Conservation (phyloP, 2,329 filamentous ascomycete species). For the Pyricularia sp. region DNA sequence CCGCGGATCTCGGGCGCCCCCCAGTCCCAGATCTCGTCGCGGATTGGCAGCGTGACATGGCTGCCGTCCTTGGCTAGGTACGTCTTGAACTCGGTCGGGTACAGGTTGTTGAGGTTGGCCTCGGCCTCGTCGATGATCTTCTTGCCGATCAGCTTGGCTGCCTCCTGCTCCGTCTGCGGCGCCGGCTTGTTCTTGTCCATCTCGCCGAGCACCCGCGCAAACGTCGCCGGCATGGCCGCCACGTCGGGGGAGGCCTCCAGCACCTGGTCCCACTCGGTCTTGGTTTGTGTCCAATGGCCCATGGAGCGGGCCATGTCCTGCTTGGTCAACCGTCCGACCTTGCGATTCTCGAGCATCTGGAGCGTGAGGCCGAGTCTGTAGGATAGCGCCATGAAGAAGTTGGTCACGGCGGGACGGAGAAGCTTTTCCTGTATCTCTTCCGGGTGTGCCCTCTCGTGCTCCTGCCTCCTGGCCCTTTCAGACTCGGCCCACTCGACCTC, state of each 20-base stretch:
- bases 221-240: constrained; percentile 14
- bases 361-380: constrained; percentile 18
- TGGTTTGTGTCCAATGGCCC: constrained; percentile 5
- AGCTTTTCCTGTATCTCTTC: background rate
- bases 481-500: background rate
- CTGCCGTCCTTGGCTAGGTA: constrained; percentile 10
- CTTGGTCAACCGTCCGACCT: background rate
- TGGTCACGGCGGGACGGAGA: constrained; percentile 9
- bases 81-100: constrained; percentile 16
- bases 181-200: constrained; percentile 12
- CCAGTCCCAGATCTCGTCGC: constrained; percentile 25
- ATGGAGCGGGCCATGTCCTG: constrained; percentile 3
- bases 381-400: constrained; percentile 17
- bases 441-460: background rate
- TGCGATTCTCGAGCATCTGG: constrained; percentile 8
- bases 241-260: background rate
- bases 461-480: background rate
- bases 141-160: constrained; percentile 22
- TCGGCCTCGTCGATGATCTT: constrained; percentile 33
- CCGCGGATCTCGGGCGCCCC: constrained; percentile 16
- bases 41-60: constrained; percentile 13
- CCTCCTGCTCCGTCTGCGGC: constrained; percentile 18
- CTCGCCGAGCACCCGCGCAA: background rate
- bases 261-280: constrained; percentile 2
- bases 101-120: constrained; percentile 31